Base-by-base conservation (phyloP, 768 basidiomycete species). In the Agaricus blazei region DNA sequence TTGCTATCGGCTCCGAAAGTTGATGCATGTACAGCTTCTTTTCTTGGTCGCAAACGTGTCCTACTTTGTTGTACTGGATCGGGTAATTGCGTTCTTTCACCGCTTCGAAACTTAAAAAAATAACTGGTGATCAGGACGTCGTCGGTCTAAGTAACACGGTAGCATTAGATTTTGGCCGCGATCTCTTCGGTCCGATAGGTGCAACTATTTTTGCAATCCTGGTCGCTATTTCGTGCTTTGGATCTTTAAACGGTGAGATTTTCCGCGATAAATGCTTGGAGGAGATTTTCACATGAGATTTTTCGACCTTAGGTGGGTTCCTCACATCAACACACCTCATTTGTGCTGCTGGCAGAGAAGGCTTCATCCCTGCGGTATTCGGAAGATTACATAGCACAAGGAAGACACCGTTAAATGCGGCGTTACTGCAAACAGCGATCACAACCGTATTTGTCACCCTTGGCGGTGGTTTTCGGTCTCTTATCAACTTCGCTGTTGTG, bases 211-310 rank as follows among this genome's bases (percentile, higher is more conserved):
- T 99, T 66, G 92, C 96, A 1, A 76, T 86, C 49, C 84, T 93
- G 79, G 96, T 99, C 12, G 91, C 93, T 1, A 79, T 98, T 56
- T 97, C 94, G 2, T 97, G 93, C 67, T 93, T 99, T 60, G 96
- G 96, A 15, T 93, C 97, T 1, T 70, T 99, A 51, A 96, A 97
- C 66, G 90, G 93, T 83, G 62, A 42, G 59, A 65, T 64, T 52
- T 45, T 42, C 27, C 14, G 7, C 28, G 34, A 29, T 15, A 40
- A 44, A 7, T 43, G 41, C 12, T 26, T 40, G 11, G 31, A 36
- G 14, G 43, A 51, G 31, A 24, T 31, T 27, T 36, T 27, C 43
- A 46, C 44, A 43, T 56, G 41, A 34, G 34, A 53, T 51, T 57
- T 37, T 60, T 50, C 57, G 40, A 24, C 58, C 52, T 48, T 58